Evolutionary conservation across 1,139 yeast genomes (phyloP), one percentile per base, ranked within the genome.

Genomic region (Saccharomyces hybrid): DNA sequence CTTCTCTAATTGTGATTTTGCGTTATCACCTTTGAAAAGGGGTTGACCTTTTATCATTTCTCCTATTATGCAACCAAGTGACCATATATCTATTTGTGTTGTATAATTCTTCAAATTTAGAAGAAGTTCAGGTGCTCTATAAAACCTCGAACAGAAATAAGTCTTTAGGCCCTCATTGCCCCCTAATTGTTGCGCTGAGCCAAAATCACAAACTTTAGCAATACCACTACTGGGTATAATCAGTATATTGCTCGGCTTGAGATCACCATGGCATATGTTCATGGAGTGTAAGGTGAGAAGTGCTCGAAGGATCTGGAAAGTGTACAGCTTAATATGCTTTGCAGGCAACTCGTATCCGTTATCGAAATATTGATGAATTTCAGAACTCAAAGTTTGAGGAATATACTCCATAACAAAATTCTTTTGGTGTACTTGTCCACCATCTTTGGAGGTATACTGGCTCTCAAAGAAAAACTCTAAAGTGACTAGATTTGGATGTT

Each of bases 171-270:
- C 44, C 14, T 4, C n/a, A 9, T 38, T 38, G 19, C 11, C 26
- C 24, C 6, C 26, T 58, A 88, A 74, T 1, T 91, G 81, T 57
- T 98, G 73, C 0, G 98, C 98, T 53, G 93, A 77, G 63, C 99
- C 99, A 75, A 93, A 93, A 87, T 93, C 99, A 5, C 98, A 98
- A 60, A 93, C 80, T 70, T 93, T 93, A 61, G 93, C 75, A 61
- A 86, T 84, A 0, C 99, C 98, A n/a, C 24, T 38, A 57, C 81
- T 81, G 0, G 96, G 95, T 0, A 96, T 85, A 47, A 93, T 75
- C 55, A 93, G 75, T 72, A 93, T 76, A 69, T 87, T 87, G 69
- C 85, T 86, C 11, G 95, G 95, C 64, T 87, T 87, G 63, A 87
- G 77, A 75, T 91, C 96, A 58, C 99, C 81, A 69, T 93, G 99